Conservation (phyloP, 2,329 filamentous ascomycete species). For the Onygena corvina region DNA sequence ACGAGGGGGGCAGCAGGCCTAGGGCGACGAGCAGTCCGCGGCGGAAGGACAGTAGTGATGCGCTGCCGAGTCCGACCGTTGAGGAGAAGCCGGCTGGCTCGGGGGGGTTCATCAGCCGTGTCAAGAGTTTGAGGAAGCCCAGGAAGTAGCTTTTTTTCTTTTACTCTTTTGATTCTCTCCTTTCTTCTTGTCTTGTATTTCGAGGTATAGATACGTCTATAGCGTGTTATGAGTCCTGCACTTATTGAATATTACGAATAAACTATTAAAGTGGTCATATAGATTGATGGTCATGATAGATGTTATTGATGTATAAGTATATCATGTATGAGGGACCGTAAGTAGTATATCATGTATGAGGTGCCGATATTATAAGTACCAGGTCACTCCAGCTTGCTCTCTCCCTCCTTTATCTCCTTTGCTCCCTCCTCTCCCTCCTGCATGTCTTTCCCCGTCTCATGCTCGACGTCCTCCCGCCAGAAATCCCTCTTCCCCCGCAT, state of each 20-base stretch:
- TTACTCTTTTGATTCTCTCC: not conserved
- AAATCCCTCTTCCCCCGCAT: constrained; percentile 59
- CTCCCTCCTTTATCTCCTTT: not conserved
- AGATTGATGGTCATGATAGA: too few species aligned
- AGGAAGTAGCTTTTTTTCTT: constrained; percentile 6
- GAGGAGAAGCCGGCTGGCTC: constrained; percentile 11
- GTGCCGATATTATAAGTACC: too few species aligned
- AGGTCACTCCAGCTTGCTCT: too few species aligned
- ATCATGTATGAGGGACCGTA: too few species aligned
- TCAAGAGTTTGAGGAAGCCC: constrained; percentile 17
- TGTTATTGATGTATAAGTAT: too few species aligned
- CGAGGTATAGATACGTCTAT: not conserved
- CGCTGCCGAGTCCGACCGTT: not conserved
- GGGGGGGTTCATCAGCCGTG: constrained; percentile 16
- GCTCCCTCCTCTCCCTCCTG: not conserved
- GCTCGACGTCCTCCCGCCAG: constrained; percentile 42
- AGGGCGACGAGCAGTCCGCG: constrained; percentile 50
- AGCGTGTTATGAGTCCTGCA: too few species aligned
- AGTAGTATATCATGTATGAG: too few species aligned
- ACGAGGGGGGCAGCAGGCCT: constrained; percentile 23
- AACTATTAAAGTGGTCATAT: too few species aligned
- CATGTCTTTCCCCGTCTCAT: too few species aligned
- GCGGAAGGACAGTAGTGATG: constrained; percentile 27
- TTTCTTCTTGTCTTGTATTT: not conserved
- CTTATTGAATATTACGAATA: too few species aligned